phyloP scores from a whole-genome alignment of 2,329 filamentous ascomycete species.

The Hypoxylon sp. region DNA sequence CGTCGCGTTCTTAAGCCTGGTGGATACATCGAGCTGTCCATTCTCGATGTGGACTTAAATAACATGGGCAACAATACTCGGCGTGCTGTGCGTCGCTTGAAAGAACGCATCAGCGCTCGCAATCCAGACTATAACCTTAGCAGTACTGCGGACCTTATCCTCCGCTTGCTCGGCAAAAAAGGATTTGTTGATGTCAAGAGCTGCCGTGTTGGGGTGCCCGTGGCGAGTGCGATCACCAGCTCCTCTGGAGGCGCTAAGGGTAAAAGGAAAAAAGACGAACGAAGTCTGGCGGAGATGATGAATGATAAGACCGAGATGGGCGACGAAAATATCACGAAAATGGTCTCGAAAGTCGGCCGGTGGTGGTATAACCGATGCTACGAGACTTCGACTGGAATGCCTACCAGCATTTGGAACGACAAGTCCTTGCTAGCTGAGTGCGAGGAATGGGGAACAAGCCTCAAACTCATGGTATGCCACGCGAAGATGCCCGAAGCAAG shows the following conservation, averaged over 20 bases:
- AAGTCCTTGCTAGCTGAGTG: slow-evolving; percentile 84
- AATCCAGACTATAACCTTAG: slow-evolving; percentile 73
- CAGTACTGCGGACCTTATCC: slow-evolving; percentile 72
- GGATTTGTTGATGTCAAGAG: slow-evolving; percentile 82
- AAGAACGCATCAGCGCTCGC: slow-evolving; percentile 76
- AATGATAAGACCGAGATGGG: slow-evolving; percentile 77
- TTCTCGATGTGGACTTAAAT: slow-evolving; percentile 84
- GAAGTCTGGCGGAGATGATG: slow-evolving; percentile 79
- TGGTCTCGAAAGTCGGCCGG: slow-evolving; percentile 90
- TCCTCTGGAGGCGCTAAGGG: slow-evolving; percentile 30
- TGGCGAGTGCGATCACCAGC: slow-evolving; percentile 68
- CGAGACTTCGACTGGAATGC: slow-evolving; percentile 74
- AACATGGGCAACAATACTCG: slow-evolving; percentile 84
- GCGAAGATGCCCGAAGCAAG: slow-evolving; percentile 81
- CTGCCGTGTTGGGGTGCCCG: slow-evolving; percentile 83
- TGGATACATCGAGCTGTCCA: slow-evolving; percentile 83
- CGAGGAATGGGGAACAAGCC: slow-evolving; percentile 86
- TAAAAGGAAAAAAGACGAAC: slow-evolving; percentile 62
- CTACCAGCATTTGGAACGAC: slow-evolving; percentile 83
- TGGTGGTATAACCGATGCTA: slow-evolving; percentile 99
- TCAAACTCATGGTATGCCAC: slow-evolving; percentile 92
- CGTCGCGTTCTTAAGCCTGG: slow-evolving; percentile 83
- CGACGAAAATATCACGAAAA: slow-evolving; percentile 90
- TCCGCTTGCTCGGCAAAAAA: slow-evolving; percentile 76
- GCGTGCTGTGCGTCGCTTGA: slow-evolving; percentile 77